Evolutionary conservation across 2,329 filamentous ascomycete species (phyloP).

Genomic region (Malbranchea cinnamomea): DNA sequence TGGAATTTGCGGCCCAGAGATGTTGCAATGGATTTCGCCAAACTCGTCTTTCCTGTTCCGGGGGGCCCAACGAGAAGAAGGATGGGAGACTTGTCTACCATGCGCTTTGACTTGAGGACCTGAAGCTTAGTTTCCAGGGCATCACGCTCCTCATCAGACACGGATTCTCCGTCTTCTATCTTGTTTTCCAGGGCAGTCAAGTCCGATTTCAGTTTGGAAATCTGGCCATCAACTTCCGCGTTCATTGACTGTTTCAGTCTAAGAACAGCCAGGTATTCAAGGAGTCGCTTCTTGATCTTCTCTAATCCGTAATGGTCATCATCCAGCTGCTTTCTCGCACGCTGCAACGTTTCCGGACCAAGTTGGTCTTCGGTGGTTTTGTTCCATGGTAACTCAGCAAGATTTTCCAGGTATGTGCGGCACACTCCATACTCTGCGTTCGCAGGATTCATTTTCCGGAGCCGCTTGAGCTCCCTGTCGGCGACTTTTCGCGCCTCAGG

Average conservation of each 20-base stretch:
- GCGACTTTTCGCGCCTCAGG: slow-evolving; percentile 82
- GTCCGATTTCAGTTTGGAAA: slow-evolving; percentile 39
- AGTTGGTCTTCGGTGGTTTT: slow-evolving; percentile 73
- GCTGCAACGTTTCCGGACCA: slow-evolving; percentile 60
- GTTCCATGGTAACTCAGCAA: slow-evolving; percentile 88
- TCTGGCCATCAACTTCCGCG: slow-evolving; percentile 63
- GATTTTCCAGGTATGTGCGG: slow-evolving; percentile 81
- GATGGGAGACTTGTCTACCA: slow-evolving; percentile 92
- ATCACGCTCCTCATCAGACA: slow-evolving; percentile 31
- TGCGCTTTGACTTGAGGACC: slow-evolving; percentile 63
- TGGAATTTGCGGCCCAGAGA: slow-evolving; percentile 92
- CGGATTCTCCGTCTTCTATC: slow-evolving; percentile 42
- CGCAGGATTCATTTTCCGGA: slow-evolving; percentile 90
- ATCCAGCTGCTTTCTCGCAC: slow-evolving; percentile 78
- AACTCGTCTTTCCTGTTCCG: slow-evolving; percentile 87
- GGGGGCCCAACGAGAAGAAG: slow-evolving; percentile 84
- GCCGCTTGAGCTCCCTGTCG: slow-evolving; percentile 68
- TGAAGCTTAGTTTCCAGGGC: slow-evolving; percentile 50
- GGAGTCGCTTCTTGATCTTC: slow-evolving; percentile 88
- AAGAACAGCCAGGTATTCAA: slow-evolving; percentile 93
- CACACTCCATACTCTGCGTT: slow-evolving; percentile 94
- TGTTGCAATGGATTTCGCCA: slow-evolving; percentile 83
- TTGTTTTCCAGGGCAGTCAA: slow-evolving; percentile 32
- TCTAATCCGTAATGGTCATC: slow-evolving; percentile 94
- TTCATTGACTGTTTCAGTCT: slow-evolving; percentile 89